Evolutionary conservation across 1,284 basidiomycete species (phyloP).

Genomic region (Microbotryomycetes sp.): DNA sequence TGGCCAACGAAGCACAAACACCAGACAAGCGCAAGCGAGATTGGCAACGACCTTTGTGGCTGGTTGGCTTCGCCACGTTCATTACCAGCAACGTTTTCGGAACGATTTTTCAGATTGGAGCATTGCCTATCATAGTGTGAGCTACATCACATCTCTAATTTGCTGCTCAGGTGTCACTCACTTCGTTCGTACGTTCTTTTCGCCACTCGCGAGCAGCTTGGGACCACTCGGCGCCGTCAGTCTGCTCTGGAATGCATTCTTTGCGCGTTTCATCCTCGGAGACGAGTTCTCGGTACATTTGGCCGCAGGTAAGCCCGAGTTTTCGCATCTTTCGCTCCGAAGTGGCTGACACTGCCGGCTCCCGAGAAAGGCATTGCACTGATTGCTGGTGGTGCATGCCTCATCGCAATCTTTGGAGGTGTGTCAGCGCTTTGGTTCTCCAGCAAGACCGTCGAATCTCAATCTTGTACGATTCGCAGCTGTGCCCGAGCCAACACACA

Average conservation of each 20-base stretch:
- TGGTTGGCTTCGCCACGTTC: slow-evolving; percentile 61
- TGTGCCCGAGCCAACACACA: slow-evolving; percentile 82
- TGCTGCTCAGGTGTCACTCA: not conserved
- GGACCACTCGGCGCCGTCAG: slow-evolving; percentile 73
- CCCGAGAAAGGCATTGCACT: slow-evolving; percentile 65
- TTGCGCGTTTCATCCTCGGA: slow-evolving; percentile 75
- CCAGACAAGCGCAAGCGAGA: slow-evolving; percentile 58
- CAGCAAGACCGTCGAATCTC: too few relatives aligned
- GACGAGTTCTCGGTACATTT: slow-evolving; percentile 80
- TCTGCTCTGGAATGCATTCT: slow-evolving; percentile 90
- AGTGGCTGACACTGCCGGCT: not conserved
- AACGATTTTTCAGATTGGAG: slow-evolving; percentile 88
- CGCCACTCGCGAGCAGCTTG: not conserved
- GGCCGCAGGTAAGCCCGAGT: slow-evolving; percentile 50
- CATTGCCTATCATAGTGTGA: slow-evolving; percentile 76
- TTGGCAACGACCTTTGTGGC: slow-evolving; percentile 72
- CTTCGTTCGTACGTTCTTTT: too few relatives aligned
- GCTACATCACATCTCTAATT: not conserved
- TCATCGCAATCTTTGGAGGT: slow-evolving; percentile 79
- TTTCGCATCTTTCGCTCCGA: not conserved
- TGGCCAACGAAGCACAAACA: slow-evolving; percentile 70
- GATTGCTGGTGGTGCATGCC: slow-evolving; percentile 79
- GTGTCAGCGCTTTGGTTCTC: not conserved
- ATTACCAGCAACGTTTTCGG: slow-evolving; percentile 70
- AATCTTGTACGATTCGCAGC: slow-evolving; percentile 43